Evolutionary conservation across 192 early-diverging fungal genomes (phyloP), one percentile per base, ranked within the genome.

Genomic region (Entrophospora sp.): DNA sequence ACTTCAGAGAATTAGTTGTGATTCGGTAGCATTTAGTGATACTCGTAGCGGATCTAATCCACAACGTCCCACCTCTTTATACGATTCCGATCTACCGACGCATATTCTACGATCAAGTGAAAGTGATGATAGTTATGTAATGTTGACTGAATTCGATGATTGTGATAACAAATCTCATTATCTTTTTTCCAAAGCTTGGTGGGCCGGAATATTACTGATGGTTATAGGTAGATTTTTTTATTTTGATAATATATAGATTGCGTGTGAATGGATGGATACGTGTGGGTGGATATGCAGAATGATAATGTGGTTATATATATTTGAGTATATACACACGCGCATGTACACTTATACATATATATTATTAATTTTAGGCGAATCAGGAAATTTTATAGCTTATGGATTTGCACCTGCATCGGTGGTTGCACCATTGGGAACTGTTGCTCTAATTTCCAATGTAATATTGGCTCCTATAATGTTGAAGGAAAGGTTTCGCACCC

Each of bases 341-440:
- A n/a, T n/a, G n/a, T n/a, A 6, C 0, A 5, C 10, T 28, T 25
- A 8, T 53, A 9, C 8, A 34, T 5, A 9, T 5, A 35, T 13
- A 43, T 9, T 37, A 27, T 42, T 34, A 8, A n/a, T n/a, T 51
- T 36, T 74, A 34, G 71, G 71, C 14, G 69, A 76, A 36, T 67
- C 67, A 13, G 71, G 68, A 18, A 70, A 85, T 69, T 76, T 85
- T 73, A 51, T 78, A 71, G 88, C 88, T 2, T 89, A 89, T 69
- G 88, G 85, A 8, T 89, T 85, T 70, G 86, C 88, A 10, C 85
- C 84, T 22, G 85, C 88, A 18, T 87, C 87, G 12, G 77, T 85
- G 5, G 81, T 89, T 60, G 85, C 88, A 18, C 88, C 88, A 0
- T 63, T 89, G 28, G 88, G 88, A n/a, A 89, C 88, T 0, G 84